Base-by-base conservation (phyloP, 2,329 filamentous ascomycete species). In the Neofusicoccum cordaticola region DNA sequence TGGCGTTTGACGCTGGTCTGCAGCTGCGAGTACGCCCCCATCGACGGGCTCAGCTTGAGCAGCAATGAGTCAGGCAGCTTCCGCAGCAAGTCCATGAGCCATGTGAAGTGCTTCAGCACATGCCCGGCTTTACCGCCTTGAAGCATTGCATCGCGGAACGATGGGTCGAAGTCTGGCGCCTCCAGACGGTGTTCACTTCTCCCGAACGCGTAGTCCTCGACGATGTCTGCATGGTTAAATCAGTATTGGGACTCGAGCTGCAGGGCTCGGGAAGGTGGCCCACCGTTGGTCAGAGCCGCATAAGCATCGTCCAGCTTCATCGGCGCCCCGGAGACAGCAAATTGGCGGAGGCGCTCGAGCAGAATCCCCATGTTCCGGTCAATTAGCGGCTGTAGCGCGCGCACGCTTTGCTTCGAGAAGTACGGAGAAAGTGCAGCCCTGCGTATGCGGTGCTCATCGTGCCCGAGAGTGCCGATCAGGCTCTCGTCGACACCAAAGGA, bases 201-300 rank as follows among this genome's bases (percentile, higher is more conserved):
- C 12, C 73, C 79, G 44, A 78, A 80, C 17, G 70, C 72, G 61
- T 80, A 80, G 17, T 77, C 68, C 0, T 72, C 75, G 58, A 78
- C 77, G 15, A 78, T 73, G 64, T 81, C 78, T 39, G 80, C 80
- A 2, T 31, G 27, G 1, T 31, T 7, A 7, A 31, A 31, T 31
- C 27, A 31, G 27, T 7, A 5, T 31, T 7, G 4, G 27, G 27
- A 5, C 5, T 31, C 5, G 0, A 7, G 6, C 4, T 31, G 4
- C 27, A 31, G 27, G 6, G 6, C 6, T 31, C 1, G 78, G 78
- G 51, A 78, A 72, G 19, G 78, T 79, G 19, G 75, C 77, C 19
- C 35, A 56, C 34, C 64, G 48, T 65, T 61, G 3, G 53, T 61
- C 13, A 61, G 34, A 7, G 53, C 52, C n/a, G 53, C 63, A 51